Conservation (phyloP, 257 asterid species). For the Solanum pinnatisectum region DNA sequence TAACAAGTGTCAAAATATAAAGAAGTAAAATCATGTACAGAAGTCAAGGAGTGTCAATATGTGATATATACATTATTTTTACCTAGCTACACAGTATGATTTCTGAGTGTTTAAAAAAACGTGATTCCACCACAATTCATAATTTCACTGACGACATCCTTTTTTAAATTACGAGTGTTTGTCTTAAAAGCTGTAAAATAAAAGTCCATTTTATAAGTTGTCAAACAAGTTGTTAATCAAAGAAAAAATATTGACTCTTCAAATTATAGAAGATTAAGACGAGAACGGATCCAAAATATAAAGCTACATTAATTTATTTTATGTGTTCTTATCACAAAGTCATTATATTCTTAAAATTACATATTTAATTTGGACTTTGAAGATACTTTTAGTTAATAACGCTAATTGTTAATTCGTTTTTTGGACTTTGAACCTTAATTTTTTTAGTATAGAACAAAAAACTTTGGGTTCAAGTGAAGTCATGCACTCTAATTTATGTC, state of each 20-base stretch:
- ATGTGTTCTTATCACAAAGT: not conserved
- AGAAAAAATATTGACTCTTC: not conserved
- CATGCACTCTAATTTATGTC: too few relatives aligned
- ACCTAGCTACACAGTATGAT: fast-evolving
- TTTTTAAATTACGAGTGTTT: fast-evolving
- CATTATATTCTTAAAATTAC: not conserved
- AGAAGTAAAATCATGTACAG: too few relatives aligned
- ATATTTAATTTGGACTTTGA: not conserved
- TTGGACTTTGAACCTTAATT: not conserved
- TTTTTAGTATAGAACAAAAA: too few relatives aligned
- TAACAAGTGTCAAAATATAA: too few relatives aligned
- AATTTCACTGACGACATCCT: fast-evolving
- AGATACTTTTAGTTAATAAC: too few relatives aligned
- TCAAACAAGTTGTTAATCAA: not conserved
- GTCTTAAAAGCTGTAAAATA: too few relatives aligned
- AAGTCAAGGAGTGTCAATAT: too few relatives aligned
- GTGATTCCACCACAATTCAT: fast-evolving
- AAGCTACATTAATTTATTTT: too few relatives aligned
- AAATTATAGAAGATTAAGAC: not conserved
- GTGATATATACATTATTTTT: too few relatives aligned
- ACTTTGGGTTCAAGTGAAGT: fast-evolving
- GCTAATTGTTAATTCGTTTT: too few relatives aligned
- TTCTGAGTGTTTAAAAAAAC: too few relatives aligned
- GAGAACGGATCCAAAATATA: not conserved
- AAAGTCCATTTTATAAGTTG: not conserved